These are phyloP conservation scores for Plasmodium vinckei DNA, from an alignment of 169 alveolate genomes.

Conservation along the genomic window DNA sequence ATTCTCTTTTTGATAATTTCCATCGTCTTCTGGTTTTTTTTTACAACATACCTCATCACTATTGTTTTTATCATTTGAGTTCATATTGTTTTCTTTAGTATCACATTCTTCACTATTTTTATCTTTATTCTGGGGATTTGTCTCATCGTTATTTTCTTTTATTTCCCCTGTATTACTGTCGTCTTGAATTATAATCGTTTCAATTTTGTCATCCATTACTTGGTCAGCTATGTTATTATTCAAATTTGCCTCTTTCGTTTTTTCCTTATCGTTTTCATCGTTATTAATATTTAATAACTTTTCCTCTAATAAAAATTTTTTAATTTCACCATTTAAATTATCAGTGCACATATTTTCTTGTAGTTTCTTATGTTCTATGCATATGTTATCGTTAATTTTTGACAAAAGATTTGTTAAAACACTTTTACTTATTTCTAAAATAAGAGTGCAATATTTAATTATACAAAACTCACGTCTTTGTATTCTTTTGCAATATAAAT, in stretches of 20 bases:
- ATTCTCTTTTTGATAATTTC: conserved; percentile 5
- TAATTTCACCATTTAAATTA: background rate
- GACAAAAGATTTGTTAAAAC: conserved; percentile 29
- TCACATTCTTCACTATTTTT: background rate
- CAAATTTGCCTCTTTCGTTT: background rate
- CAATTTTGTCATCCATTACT: background rate
- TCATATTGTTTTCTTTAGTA: conserved; percentile 8
- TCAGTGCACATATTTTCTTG: background rate
- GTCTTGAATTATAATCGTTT: too few species aligned
- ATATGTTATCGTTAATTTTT: conserved; percentile 23
- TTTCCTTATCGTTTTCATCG: background rate
- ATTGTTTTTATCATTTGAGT: background rate
- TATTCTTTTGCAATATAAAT: conserved; percentile 53
- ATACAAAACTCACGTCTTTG: conserved; percentile 52
- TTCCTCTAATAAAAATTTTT: conserved; percentile 16
- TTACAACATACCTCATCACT: background rate
- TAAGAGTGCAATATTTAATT: conserved; percentile 57
- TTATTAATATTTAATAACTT: conserved; percentile 9
- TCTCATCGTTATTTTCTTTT: background rate
- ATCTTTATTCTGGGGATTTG: background rate
- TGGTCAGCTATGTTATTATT: background rate
- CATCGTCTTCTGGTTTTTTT: background rate
- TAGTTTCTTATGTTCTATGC: conserved; percentile 10
- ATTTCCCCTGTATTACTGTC: background rate
- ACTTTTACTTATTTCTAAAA: conserved; percentile 48